Evolutionary conservation across 1,139 yeast species (phyloP).

Genomic region (Diutina neorugosa): DNA sequence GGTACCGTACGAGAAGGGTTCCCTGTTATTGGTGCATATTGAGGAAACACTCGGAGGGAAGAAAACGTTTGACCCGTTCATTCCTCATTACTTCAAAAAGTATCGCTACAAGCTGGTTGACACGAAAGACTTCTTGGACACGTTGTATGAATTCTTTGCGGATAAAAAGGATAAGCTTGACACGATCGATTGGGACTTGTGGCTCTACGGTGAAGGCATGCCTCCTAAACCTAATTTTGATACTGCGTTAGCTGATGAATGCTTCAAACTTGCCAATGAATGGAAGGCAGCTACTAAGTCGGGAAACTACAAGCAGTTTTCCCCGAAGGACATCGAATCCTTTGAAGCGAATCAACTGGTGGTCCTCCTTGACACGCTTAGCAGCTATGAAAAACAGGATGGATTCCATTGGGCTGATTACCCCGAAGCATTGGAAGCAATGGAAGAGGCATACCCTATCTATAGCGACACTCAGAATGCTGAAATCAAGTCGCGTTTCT

Average conservation of each 20-base stretch:
- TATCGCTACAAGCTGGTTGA: slow-evolving; percentile 65
- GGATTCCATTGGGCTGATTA: slow-evolving; percentile 27
- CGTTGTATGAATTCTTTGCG: slow-evolving; percentile 52
- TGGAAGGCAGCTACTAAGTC: slow-evolving; percentile 35
- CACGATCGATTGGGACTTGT: slow-evolving; percentile 68
- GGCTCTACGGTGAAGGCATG: slow-evolving; percentile 76
- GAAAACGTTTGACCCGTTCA: slow-evolving; percentile 60
- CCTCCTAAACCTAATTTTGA: slow-evolving; percentile 81
- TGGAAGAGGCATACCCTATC: slow-evolving; percentile 32
- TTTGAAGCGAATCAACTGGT: slow-evolving; percentile 71
- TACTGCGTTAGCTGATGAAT: slow-evolving; percentile 64
- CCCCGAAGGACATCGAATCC: slow-evolving; percentile 30
- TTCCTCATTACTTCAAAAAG: slow-evolving; percentile 62
- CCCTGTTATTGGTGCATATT: slow-evolving; percentile 60
- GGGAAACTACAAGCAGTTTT: slow-evolving; percentile 9
- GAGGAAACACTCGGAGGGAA: slow-evolving; percentile 53
- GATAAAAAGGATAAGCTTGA: slow-evolving; percentile 41
- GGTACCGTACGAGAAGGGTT: slow-evolving; percentile 89
- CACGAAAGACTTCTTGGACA: slow-evolving; percentile 68
- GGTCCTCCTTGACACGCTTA: slow-evolving; percentile 61
- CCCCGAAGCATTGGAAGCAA: slow-evolving; percentile 22
- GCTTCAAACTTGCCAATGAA: slow-evolving; percentile 49
- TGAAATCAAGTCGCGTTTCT: slow-evolving; percentile 75
- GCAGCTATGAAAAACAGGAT: slow-evolving; percentile 19
- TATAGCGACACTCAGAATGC: slow-evolving; percentile 52